Evolutionary conservation across 805 yeast genomes (phyloP).

Genomic region (Candida awuae): DNA sequence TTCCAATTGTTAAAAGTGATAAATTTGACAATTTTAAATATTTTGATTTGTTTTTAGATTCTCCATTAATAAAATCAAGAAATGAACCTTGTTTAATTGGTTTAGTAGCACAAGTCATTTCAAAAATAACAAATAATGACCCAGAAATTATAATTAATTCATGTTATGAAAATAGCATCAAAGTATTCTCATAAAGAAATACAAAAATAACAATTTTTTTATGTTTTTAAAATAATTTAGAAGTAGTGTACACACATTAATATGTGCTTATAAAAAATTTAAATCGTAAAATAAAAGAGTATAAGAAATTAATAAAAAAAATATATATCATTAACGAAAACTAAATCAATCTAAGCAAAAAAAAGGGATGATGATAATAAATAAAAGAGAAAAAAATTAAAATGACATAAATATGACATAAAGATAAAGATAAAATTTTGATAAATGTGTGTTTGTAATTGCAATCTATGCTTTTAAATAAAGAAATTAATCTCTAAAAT

Average conservation of each 20-base stretch:
- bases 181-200: slow-evolving; percentile 34
- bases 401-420: not conserved
- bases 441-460: too few relatives aligned
- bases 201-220: too few relatives aligned
- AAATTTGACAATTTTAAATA: slow-evolving; percentile 23
- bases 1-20: slow-evolving; percentile 59
- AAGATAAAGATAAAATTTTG: not conserved
- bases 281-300: not conserved
- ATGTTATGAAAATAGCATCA: slow-evolving; percentile 45
- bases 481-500: not conserved
- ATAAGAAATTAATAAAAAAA: slow-evolving; percentile 3
- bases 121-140: slow-evolving; percentile 38
- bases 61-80: slow-evolving; percentile 65
- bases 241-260: not conserved
- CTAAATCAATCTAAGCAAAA: slow-evolving; percentile 3
- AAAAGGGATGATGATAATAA: not conserved
- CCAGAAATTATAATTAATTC: slow-evolving; percentile 38
- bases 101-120: slow-evolving; percentile 64
- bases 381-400: not conserved
- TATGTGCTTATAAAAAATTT: not conserved
- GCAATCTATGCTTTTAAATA: too few relatives aligned
- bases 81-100: slow-evolving; percentile 90
- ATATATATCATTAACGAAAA: slow-evolving; percentile 2
- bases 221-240: too few relatives aligned
- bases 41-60: slow-evolving; percentile 23